Evolutionary conservation across 2,329 filamentous ascomycete genomes (phyloP).

Genomic region (Colletotrichum lindemuthianum): DNA sequence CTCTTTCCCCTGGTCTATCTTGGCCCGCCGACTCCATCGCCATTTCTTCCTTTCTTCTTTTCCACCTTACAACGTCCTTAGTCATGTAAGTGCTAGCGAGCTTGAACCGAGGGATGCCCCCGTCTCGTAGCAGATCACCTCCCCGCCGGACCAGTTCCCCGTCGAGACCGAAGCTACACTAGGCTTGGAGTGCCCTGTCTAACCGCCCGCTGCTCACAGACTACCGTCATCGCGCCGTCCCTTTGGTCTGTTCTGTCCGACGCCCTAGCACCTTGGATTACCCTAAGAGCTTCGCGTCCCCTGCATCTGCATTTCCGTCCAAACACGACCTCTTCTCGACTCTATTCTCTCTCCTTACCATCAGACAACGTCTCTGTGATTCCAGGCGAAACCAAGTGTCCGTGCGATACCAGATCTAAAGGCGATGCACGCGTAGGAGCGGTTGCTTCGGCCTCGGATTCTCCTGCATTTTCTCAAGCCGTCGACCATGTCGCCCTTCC

Average conservation of each 20-base stretch:
- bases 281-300: slow-evolving; percentile 14
- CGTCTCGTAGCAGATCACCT: slow-evolving; percentile 21
- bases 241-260: slow-evolving; percentile 1
- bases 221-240: slow-evolving; percentile 31
- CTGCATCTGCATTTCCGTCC: slow-evolving; percentile 14
- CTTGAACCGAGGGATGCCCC: slow-evolving; percentile 21
- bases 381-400: background rate
- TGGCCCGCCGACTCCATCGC: background rate
- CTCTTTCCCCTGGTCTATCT: background rate
- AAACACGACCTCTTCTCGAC: slow-evolving; percentile 1
- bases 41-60: slow-evolving; percentile 22
- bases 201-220: slow-evolving; percentile 30
- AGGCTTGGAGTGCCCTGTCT: slow-evolving; percentile 28
- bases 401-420: slow-evolving; percentile 2
- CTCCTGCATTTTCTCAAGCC: background rate
- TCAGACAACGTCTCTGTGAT: background rate
- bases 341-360: background rate
- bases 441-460: slow-evolving; percentile 17
- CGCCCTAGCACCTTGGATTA: slow-evolving; percentile 5
- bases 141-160: slow-evolving; percentile 23
- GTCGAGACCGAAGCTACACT: slow-evolving; percentile 13
- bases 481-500: slow-evolving; percentile 22
- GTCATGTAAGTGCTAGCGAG: slow-evolving; percentile 28
- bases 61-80: slow-evolving; percentile 1
- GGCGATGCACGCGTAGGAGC: slow-evolving; percentile 26